Evolutionary conservation across 331 rosid genomes (phyloP), one percentile per base, ranked within the genome.

Genomic region (Rhamnella rubrinervis): DNA sequence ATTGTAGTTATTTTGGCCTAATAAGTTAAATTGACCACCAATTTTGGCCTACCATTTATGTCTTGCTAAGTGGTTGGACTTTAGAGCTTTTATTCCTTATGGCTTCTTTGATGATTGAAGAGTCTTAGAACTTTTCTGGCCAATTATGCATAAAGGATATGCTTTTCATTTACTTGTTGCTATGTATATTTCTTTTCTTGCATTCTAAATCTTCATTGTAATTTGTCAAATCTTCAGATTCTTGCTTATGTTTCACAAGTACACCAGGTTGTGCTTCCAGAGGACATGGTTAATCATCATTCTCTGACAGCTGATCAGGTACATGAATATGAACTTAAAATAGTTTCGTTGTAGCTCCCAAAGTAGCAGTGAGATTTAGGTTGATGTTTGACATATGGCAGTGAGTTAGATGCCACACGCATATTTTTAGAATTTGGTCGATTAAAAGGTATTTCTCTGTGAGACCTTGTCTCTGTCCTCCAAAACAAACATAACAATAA

Each of bases 181-280:
- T 25, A 37, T 51, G 55, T 35, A 31, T 44, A 23, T 71, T 8
- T 66, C 59, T 25, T 21, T 65, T 66, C 56, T 23, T 73, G 68
- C 25, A 59, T 52, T 68, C 74, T 57, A 59, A 75, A 67, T 37
- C 46, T 60, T 77, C 57, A 68, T 76, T 68, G 25, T 65, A 59
- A 49, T 74, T 58, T 59, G 51, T 59, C 69, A 59, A 61, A 73
- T 66, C 61, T 65, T 78, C 87, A 95, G 99, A 77, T 95, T 76
- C 76, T 91, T 75, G 96, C 99, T 57, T 95, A 87, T 86, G 99
- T 95, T 55, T 89, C 99, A 65, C 96, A 95, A 91, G 99, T 91
- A 76, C 91, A 95, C 71, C 83, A 83, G 70, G 75, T 95, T 70
- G 80, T 86, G 68, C 88, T 95, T 67, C 99, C 99, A 0, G 87